Evolutionary conservation across 164 flowering plant genomes (phyloP).

Genomic region (Nymphaea colorata): DNA sequence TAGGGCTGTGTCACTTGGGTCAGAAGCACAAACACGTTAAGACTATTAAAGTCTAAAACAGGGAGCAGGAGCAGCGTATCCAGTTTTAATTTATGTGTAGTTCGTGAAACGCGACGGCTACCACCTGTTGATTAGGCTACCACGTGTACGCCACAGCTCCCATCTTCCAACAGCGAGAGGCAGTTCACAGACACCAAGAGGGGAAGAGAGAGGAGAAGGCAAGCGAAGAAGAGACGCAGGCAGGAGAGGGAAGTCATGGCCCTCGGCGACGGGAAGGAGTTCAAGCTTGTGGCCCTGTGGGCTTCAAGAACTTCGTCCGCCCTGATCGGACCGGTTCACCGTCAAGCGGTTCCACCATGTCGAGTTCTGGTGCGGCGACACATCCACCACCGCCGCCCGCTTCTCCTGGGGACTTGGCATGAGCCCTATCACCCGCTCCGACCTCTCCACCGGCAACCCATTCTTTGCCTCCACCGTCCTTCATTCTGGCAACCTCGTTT

Average conservation of each 20-base stretch:
- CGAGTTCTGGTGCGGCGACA: slow-evolving; percentile 81
- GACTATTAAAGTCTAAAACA: too few relatives aligned
- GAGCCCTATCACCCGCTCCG: slow-evolving; percentile 63
- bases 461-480: slow-evolving; percentile 71
- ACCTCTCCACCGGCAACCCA: slow-evolving; percentile 76
- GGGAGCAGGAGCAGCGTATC: too few relatives aligned
- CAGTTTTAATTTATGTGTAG: too few relatives aligned
- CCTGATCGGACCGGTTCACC: slow-evolving; percentile 54
- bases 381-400: slow-evolving; percentile 54
- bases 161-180: too few relatives aligned
- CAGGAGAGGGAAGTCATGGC: background rate
- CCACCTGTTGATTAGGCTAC: too few relatives aligned
- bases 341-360: slow-evolving; percentile 72
- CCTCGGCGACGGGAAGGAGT: slow-evolving; percentile 4
- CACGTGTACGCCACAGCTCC: too few relatives aligned
- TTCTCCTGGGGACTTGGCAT: slow-evolving; percentile 84
- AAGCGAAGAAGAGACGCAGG: slow-evolving; percentile 1
- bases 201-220: background rate
- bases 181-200: too few relatives aligned
- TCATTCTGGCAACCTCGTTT: slow-evolving; percentile 46
- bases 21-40: too few relatives aligned
- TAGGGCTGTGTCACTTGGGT: too few relatives aligned
- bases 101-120: too few relatives aligned
- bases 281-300: slow-evolving; percentile 61
- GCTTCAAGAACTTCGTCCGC: slow-evolving; percentile 61